Conservation (phyloP, 805 yeast species). For the Candida dendrica region DNA sequence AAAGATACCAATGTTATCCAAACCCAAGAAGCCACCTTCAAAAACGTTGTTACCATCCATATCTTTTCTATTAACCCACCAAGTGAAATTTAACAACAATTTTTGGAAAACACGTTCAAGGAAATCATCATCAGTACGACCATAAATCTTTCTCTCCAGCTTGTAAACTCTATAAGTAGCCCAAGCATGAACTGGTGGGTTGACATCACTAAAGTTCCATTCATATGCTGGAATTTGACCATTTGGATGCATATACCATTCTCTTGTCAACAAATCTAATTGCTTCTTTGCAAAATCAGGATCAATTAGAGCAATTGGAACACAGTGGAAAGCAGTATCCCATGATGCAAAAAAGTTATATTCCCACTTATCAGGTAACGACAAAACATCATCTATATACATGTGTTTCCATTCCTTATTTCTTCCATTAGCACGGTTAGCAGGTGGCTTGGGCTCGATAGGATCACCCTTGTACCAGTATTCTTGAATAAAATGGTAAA, state of each 20-base stretch:
- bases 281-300: slow-evolving; percentile 89
- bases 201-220: slow-evolving; percentile 94
- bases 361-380: slow-evolving; percentile 94
- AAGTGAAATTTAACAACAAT: slow-evolving; percentile 79
- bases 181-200: slow-evolving; percentile 98
- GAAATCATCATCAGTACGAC: slow-evolving; percentile 73
- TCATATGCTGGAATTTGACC: slow-evolving; percentile 97
- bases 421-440: slow-evolving; percentile 78
- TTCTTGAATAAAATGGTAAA: slow-evolving; percentile 76
- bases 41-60: slow-evolving; percentile 80
- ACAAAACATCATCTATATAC: slow-evolving; percentile 79
- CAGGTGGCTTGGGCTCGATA: slow-evolving; percentile 69
- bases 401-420: slow-evolving; percentile 85
- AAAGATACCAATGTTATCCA: slow-evolving; percentile 89
- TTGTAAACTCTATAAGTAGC: slow-evolving; percentile 82
- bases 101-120: slow-evolving; percentile 92
- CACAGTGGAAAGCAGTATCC: slow-evolving; percentile 94
- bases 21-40: slow-evolving; percentile 90
- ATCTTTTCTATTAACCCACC: slow-evolving; percentile 97
- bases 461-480: slow-evolving; percentile 90
- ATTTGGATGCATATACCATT: slow-evolving; percentile 97
- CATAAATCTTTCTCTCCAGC: slow-evolving; percentile 78
- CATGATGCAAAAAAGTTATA: slow-evolving; percentile 95
- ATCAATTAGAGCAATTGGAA: slow-evolving; percentile 89
- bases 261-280: slow-evolving; percentile 77